Conservation (phyloP, 1,284 basidiomycete genomes). For the Veloporphyrellus conicus region DNA sequence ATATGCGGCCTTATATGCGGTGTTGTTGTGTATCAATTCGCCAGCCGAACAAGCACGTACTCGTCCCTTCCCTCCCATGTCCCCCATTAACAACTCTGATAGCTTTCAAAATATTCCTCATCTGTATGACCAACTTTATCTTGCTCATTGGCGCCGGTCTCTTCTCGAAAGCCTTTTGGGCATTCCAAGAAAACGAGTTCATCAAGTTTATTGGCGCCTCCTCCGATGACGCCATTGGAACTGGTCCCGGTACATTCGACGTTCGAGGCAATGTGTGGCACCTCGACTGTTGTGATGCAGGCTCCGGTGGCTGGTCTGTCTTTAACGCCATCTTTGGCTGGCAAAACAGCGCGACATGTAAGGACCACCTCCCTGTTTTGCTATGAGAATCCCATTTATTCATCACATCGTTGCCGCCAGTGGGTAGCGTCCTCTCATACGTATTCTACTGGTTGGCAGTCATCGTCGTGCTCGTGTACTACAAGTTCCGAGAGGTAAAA, state of each 20-base stretch:
- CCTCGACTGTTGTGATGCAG: conserved; percentile 77
- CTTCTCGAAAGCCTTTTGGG: conserved; percentile 68
- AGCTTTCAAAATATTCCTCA: conserved; percentile 78
- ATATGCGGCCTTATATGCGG: conserved; percentile 69
- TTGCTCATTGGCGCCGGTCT: conserved; percentile 90
- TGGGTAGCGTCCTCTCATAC: conserved; percentile 70
- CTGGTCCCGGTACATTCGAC: conserved; percentile 78
- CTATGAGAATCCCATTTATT: not conserved
- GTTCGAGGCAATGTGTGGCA: conserved; percentile 85
- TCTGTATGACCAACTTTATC: conserved; percentile 85
- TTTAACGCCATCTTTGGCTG: conserved; percentile 74
- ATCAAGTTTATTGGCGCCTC: conserved; percentile 68
- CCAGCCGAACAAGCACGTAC: conserved; percentile 61
- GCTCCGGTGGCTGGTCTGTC: conserved; percentile 66
- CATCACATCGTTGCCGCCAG: conserved; percentile 22
- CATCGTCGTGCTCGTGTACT: conserved; percentile 55
- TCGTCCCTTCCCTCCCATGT: not conserved
- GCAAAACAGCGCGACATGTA: conserved; percentile 65
- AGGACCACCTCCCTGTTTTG: conserved; percentile 12
- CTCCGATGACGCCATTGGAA: conserved; percentile 72
- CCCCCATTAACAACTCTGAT: not conserved
- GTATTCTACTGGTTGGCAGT: conserved; percentile 79
- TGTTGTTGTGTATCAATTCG: conserved; percentile 71
- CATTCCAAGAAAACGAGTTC: conserved; percentile 70
- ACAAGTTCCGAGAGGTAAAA: conserved; percentile 65